Percentiles rank a stretch among this genome's conserved stretches.
These are phyloP conservation scores for Hibiscus mutabilis DNA, from an alignment of 345 rosid species.

Conservation along the genomic window DNA sequence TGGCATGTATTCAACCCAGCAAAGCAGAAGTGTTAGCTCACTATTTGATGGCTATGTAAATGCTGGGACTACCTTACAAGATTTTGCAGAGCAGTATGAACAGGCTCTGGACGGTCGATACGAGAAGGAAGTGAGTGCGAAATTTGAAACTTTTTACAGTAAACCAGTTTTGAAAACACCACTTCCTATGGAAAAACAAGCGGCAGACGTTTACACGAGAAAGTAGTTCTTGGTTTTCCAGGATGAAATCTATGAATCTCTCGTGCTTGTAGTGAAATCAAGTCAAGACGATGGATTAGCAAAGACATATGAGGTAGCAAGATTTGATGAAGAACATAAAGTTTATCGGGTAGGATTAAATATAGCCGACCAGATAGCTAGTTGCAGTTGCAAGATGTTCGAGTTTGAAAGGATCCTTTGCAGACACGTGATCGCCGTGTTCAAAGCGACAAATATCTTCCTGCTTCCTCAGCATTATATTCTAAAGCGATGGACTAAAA, in stretches of 20 bases:
- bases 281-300: slow-evolving; percentile 13
- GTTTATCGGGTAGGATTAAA: slow-evolving; percentile 11
- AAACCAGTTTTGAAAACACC: slow-evolving; percentile 26
- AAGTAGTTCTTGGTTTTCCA: slow-evolving; percentile 22
- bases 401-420: slow-evolving; percentile 30
- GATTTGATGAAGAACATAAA: slow-evolving; percentile 24
- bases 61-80: slow-evolving; percentile 23
- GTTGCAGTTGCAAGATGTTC: slow-evolving; percentile 27
- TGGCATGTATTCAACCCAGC: slow-evolving; percentile 18
- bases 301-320: slow-evolving; percentile 20
- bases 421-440: slow-evolving; percentile 25
- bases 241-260: slow-evolving; percentile 31
- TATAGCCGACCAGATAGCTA: slow-evolving; percentile 18
- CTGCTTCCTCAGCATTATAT: slow-evolving; percentile 25
- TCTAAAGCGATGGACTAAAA: slow-evolving; percentile 24
- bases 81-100: slow-evolving; percentile 26
- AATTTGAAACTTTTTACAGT: slow-evolving; percentile 24
- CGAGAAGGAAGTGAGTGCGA: slow-evolving; percentile 19
- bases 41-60: slow-evolving; percentile 27
- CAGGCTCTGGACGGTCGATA: slow-evolving; percentile 23
- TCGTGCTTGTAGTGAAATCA: slow-evolving; percentile 21
- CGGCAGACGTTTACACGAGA: slow-evolving; percentile 24
- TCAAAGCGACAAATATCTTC: slow-evolving; percentile 19
- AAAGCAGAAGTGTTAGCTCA: slow-evolving; percentile 25
- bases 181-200: slow-evolving; percentile 34